Conservation (phyloP, 345 rosid genomes). For the Mangifera indica region DNA sequence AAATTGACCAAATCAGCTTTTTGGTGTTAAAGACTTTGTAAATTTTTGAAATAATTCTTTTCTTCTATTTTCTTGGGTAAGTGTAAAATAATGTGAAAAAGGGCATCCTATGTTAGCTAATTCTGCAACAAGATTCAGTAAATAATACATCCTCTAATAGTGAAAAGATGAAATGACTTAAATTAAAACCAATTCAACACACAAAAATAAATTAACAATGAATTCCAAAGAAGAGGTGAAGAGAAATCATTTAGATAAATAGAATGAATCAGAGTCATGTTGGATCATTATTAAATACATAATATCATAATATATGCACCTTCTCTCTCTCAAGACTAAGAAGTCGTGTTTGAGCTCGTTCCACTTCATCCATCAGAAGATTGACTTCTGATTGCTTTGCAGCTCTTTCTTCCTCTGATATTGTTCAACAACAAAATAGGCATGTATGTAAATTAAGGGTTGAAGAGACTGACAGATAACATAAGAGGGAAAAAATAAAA, state of each 20-base stretch:
- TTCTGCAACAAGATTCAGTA: slow-evolving; percentile 4
- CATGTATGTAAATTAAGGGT: neutral
- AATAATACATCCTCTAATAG: neutral
- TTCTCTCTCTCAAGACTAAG: slow-evolving; percentile 95
- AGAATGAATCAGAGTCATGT: neutral
- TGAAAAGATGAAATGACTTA: neutral
- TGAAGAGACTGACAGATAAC: too few species aligned
- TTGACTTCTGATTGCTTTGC: slow-evolving; percentile 91
- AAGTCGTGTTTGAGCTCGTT: slow-evolving; percentile 95
- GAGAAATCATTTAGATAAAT: neutral
- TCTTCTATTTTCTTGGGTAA: neutral
- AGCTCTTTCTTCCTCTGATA: slow-evolving; percentile 86
- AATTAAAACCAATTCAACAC: neutral
- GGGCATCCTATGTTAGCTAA: neutral
- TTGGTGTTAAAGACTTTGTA: neutral
- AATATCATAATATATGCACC: slow-evolving; percentile 36
- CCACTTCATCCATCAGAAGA: slow-evolving; percentile 98
- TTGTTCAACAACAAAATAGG: slow-evolving; percentile 20
- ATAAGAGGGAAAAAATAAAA: slow-evolving; percentile 4
- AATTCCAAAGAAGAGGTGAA: neutral
- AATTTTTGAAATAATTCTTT: neutral
- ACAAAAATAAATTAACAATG: neutral
- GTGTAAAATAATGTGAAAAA: neutral
- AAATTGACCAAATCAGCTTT: neutral
- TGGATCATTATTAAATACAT: neutral